Conservation (phyloP, 306 rosid genomes). For the Canavalia gladiata region DNA sequence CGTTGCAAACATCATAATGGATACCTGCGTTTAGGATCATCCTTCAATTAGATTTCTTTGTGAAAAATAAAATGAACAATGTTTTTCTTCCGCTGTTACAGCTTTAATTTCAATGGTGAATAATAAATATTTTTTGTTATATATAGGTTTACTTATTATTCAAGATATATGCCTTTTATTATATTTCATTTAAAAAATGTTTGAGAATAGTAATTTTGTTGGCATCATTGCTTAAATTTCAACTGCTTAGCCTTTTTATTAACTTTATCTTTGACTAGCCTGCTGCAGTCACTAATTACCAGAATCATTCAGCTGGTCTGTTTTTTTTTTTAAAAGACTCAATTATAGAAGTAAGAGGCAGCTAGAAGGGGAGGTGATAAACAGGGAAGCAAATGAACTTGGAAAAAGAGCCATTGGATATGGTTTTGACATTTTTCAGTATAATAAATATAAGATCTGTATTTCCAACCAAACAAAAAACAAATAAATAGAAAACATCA, state of each 20-base stretch:
- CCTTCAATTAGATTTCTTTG: neutral
- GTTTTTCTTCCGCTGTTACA: neutral
- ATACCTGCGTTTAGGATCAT: neutral
- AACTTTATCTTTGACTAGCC: neutral
- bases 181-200: no score
- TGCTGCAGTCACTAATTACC: no score
- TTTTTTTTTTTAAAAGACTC: no score
- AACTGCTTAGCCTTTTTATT: neutral
- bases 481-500: neutral
- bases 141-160: neutral
- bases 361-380: no score
- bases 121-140: neutral
- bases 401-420: neutral
- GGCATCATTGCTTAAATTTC: neutral
- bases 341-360: no score
- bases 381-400: no score
- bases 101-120: neutral
- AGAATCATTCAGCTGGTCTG: no score
- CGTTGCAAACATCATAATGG: neutral
- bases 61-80: neutral
- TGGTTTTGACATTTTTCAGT: neutral
- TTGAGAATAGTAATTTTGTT: neutral
- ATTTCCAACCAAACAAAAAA: neutral
- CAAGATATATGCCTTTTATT: no score
- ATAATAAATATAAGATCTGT: neutral